Evolutionary conservation across 441 rosid genomes (phyloP), one percentile per base, ranked within the genome.

Genomic region (Populus hybrid): DNA sequence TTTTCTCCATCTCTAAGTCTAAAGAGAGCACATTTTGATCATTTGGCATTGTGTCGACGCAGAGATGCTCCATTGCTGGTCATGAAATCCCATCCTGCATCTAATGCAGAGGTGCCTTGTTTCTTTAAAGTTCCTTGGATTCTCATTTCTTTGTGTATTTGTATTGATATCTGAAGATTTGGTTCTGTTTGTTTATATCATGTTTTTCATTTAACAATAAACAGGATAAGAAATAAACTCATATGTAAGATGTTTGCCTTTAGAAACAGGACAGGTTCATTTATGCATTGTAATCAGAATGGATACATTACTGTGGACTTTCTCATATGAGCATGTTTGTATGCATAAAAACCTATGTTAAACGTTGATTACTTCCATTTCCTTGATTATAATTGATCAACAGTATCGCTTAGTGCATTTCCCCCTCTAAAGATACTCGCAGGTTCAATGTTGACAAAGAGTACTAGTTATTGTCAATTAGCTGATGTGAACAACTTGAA

Each of bases 71-170:
- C 40, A 38, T 50, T 40, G 33, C 16, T 21, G 61, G 59, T 68
- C 21, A 2, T 68, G 38, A 40, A 50, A 38, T 56, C 79, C 64
- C 80, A 70, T 67, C 23, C 71, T 31, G 66, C 75, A 2, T 36
- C 73, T 70, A 73, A 67, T 50, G 72, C 75, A 35, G 73, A 81
- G 83, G 88, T 81, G 72, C 45, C 6, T 50, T 70, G 31, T 45
- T 4, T 64, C 70, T 31, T 18, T 53, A 53, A 18, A 53, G 56
- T 18, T 53, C 40, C 40, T 38, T 42, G 24, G 26, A 67, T 38
- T 42, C 28, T 68, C 12, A 31, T 76, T 36, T 75, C 7, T 5
- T 56, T 20, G 23, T 56, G 63, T 18, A 53, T 18, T 18, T 18
- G 45, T 4, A 45, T 45, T 45, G 56, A 14, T 45, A 14, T 14